These are phyloP conservation scores for Samsoniella hepiali DNA, from an alignment of 2,329 filamentous ascomycete genomes.

Conservation along the genomic window DNA sequence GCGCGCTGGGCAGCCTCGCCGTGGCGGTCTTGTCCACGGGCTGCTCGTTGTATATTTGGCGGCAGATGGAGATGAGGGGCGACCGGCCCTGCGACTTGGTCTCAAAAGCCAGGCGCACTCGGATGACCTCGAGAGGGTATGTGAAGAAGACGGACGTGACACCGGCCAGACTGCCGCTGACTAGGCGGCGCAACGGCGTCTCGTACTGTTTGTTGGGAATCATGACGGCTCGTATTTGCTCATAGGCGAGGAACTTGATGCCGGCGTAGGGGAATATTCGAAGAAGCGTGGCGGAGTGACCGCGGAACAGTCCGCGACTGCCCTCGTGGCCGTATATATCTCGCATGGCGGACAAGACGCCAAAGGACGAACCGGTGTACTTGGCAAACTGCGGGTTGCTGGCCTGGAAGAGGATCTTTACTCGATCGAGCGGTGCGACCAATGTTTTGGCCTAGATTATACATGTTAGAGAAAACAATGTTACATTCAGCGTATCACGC, in stretches of 20 bases:
- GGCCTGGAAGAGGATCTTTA: slow-evolving; percentile 98
- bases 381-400: slow-evolving; percentile 91
- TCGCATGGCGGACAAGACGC: slow-evolving; percentile 75
- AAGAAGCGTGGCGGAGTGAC: slow-evolving; percentile 89
- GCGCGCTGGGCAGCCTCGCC: slow-evolving; percentile 28
- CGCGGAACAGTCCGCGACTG: slow-evolving; percentile 75
- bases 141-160: slow-evolving; percentile 93
- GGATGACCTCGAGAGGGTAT: slow-evolving; percentile 88
- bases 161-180: slow-evolving; percentile 73
- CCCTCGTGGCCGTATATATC: slow-evolving; percentile 81
- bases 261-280: slow-evolving; percentile 96
- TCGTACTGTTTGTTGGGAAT: slow-evolving; percentile 73
- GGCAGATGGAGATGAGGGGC: slow-evolving; percentile 72
- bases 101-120: slow-evolving; percentile 91
- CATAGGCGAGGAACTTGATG: slow-evolving; percentile 97
- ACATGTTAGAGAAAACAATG: not conserved
- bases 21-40: slow-evolving; percentile 38
- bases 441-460: slow-evolving; percentile 78
- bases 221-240: slow-evolving; percentile 80
- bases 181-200: slow-evolving; percentile 71
- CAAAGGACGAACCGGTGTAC: slow-evolving; percentile 85
- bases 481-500: not conserved
- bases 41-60: slow-evolving; percentile 81
- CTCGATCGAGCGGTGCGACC: slow-evolving; percentile 91
- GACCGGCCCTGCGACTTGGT: slow-evolving; percentile 72